Evolutionary conservation across 352 stramenopile genomes (phyloP).

Genomic region (Globisporangium rhizosaccharum): DNA sequence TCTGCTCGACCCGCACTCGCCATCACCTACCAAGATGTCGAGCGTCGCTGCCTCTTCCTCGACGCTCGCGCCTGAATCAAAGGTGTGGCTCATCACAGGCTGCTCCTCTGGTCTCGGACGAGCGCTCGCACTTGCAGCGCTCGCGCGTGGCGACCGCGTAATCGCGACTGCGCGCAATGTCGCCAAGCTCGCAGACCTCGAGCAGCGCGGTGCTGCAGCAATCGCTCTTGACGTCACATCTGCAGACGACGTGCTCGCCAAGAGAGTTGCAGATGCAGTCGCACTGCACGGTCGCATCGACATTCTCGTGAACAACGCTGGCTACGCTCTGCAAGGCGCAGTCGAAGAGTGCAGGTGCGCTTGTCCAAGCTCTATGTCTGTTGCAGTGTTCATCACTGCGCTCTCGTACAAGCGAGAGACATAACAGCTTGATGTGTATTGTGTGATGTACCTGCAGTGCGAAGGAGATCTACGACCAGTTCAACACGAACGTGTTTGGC

Average conservation of each 20-base stretch:
- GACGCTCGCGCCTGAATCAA: conserved; percentile 3
- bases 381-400: too few species aligned
- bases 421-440: neutral
- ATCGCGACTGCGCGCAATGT: conserved; percentile 40
- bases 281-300: conserved; percentile 39
- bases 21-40: neutral
- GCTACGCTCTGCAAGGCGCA: conserved; percentile 33
- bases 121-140: conserved; percentile 34
- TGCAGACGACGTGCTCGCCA: conserved; percentile 22
- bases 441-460: conserved; percentile 2
- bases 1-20: too few species aligned
- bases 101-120: conserved; percentile 45
- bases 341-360: conserved; percentile 35
- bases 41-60: conserved; percentile 1
- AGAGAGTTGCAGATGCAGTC: conserved; percentile 25
- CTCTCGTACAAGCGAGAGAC: too few species aligned
- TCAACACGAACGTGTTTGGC: conserved; percentile 32
- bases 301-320: conserved; percentile 49
- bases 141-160: conserved; percentile 38
- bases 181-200: conserved; percentile 29
- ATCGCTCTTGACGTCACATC: conserved; percentile 42
- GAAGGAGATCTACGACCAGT: conserved; percentile 18
- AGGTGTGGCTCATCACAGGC: conserved; percentile 51
- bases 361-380: too few species aligned
- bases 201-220: conserved; percentile 18